phyloP scores from a whole-genome alignment of 2,329 filamentous ascomycete species.

The Teratosphaeria viscida region DNA sequence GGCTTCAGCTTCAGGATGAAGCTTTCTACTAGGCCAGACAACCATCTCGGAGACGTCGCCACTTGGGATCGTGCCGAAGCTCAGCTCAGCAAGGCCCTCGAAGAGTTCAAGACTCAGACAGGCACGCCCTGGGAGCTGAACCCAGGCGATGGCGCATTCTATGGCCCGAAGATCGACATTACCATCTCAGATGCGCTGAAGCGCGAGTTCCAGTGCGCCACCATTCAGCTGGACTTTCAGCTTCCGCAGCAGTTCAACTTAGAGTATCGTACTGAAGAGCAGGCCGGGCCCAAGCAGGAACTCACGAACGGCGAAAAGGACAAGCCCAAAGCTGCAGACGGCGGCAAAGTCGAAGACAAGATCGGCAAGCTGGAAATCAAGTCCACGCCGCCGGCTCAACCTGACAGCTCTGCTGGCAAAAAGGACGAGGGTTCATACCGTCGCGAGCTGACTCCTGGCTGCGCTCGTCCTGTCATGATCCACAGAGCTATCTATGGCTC shows the following conservation, averaged over 20 bases:
- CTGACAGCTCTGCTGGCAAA: slow-evolving; percentile 18
- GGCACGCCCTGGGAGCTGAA: slow-evolving; percentile 78
- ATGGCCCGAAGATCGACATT: slow-evolving; percentile 97
- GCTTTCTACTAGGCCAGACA: slow-evolving; percentile 82
- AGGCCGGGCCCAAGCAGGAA: slow-evolving; percentile 31
- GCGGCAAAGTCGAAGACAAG: slow-evolving; percentile 13
- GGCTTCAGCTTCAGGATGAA: slow-evolving; percentile 90
- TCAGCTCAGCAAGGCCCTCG: slow-evolving; percentile 67
- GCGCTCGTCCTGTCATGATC: slow-evolving; percentile 74
- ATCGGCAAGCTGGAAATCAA: slow-evolving; percentile 19
- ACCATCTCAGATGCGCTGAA: slow-evolving; percentile 80
- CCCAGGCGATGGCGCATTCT: slow-evolving; percentile 92
- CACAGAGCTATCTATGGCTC: slow-evolving; percentile 71
- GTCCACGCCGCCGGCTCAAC: slow-evolving; percentile 22
- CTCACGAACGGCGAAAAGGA: slow-evolving; percentile 9
- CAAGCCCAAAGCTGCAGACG: slow-evolving; percentile 30
- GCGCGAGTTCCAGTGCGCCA: slow-evolving; percentile 81
- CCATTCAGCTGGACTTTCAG: slow-evolving; percentile 90
- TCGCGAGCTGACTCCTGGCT: slow-evolving; percentile 54
- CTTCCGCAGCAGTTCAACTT: slow-evolving; percentile 76
- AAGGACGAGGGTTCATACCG: slow-evolving; percentile 25
- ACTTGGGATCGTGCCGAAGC: slow-evolving; percentile 85
- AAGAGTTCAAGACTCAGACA: slow-evolving; percentile 56
- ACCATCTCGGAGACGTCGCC: slow-evolving; percentile 73
- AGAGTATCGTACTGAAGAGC: slow-evolving; percentile 69